Conservation (phyloP, 179 eudicot species). For the Sideroxylon spinosum region DNA sequence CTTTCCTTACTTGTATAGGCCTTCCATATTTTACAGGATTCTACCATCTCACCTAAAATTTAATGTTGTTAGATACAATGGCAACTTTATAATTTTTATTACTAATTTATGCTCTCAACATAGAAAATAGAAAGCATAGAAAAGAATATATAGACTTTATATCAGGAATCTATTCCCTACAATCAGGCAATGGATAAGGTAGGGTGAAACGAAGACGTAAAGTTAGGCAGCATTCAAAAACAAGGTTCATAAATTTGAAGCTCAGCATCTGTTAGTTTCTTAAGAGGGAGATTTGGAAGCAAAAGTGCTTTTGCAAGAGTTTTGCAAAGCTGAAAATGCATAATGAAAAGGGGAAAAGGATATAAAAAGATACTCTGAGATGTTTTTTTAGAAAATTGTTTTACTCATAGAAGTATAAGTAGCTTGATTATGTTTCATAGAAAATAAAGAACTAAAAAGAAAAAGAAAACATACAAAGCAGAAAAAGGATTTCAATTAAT, state of each 20-base stretch:
- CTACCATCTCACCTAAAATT: too few relatives aligned
- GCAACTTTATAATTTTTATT: too few relatives aligned
- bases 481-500: neutral
- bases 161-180: neutral
- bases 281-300: neutral
- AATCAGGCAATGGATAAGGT: neutral
- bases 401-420: neutral
- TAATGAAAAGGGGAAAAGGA: neutral
- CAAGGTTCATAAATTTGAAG: neutral
- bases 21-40: too few relatives aligned
- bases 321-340: conserved; percentile 7
- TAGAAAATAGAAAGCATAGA: neutral
- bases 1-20: too few relatives aligned
- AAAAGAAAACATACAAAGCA: neutral
- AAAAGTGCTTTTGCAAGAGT: neutral
- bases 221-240: neutral
- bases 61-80: too few relatives aligned
- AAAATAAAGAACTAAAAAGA: neutral
- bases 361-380: neutral
- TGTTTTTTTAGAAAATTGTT: too few relatives aligned
- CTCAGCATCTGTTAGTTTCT: neutral
- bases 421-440: neutral
- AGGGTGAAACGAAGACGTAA: neutral
- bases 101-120: too few relatives aligned
- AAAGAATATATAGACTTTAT: neutral